Percentiles rank a stretch among this genome's conserved stretches.
Evolutionary conservation across 805 yeast genomes (phyloP).

Genomic region (Metschnikowia drakensbergensis): DNA sequence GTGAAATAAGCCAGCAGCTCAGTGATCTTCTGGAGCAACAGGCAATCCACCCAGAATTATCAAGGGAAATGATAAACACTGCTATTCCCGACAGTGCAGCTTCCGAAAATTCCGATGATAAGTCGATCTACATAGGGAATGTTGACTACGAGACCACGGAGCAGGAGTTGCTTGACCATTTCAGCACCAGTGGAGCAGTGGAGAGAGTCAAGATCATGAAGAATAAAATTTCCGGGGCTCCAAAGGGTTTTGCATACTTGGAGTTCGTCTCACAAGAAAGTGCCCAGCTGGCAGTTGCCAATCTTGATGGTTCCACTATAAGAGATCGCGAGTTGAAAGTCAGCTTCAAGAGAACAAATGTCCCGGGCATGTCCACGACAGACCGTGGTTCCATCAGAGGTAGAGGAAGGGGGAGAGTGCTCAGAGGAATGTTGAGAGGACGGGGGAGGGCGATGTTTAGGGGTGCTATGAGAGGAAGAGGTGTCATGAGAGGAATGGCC

Average conservation of each 20-base stretch:
- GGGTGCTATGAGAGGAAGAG: conserved; percentile 14
- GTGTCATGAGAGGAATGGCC: conserved; percentile 8
- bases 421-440: conserved; percentile 7
- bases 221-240: conserved; percentile 72
- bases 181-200: conserved; percentile 65
- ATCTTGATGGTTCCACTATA: conserved; percentile 60
- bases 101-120: conserved; percentile 56
- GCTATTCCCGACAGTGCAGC: background rate
- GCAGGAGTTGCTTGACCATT: conserved; percentile 72
- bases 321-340: conserved; percentile 72
- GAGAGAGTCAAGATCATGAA: conserved; percentile 75
- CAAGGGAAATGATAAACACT: background rate
- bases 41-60: background rate
- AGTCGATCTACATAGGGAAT: conserved; percentile 78
- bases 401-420: conserved; percentile 18
- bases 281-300: conserved; percentile 59
- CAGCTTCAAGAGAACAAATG: conserved; percentile 71
- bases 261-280: conserved; percentile 71
- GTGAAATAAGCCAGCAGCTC: conserved; percentile 50
- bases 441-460: conserved; percentile 5
- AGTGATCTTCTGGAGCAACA: conserved; percentile 4
- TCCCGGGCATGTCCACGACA: conserved; percentile 56
- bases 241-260: conserved; percentile 84
- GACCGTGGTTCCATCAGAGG: conserved; percentile 39
- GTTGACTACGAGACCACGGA: conserved; percentile 80